phyloP scores from a whole-genome alignment of 352 stramenopile species.

The Phytophthora constricta region DNA sequence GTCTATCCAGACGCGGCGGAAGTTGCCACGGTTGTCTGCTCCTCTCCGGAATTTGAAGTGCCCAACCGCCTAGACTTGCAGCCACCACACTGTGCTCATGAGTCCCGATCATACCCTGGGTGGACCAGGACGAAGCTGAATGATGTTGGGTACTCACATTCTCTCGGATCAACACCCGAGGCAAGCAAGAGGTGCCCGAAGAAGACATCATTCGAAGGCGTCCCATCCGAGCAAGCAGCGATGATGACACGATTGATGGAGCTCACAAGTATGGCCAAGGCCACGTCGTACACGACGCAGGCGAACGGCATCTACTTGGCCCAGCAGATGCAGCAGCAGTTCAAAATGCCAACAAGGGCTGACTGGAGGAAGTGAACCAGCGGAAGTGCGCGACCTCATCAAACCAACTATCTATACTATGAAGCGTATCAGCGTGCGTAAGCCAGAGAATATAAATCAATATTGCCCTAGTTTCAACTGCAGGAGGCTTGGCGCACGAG shows the following conservation, averaged over 20 bases:
- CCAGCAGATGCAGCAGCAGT: slow-evolving; percentile 34
- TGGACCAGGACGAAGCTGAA: slow-evolving; percentile 9
- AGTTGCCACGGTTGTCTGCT: slow-evolving; percentile 15
- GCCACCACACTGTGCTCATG: not conserved
- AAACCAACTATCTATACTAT: too few relatives aligned
- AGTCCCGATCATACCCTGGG: slow-evolving; percentile 24
- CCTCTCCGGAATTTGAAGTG: slow-evolving; percentile 30
- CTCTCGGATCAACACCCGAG: slow-evolving; percentile 16
- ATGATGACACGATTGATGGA: slow-evolving; percentile 36
- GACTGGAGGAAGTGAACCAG: slow-evolving; percentile 28
- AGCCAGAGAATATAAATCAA: too few relatives aligned
- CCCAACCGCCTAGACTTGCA: slow-evolving; percentile 12
- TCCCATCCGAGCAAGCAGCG: slow-evolving; percentile 8
- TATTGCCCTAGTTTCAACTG: too few relatives aligned
- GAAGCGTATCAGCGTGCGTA: too few relatives aligned
- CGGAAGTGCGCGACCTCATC: not conserved
- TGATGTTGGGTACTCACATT: slow-evolving; percentile 17
- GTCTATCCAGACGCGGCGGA: slow-evolving; percentile 16
- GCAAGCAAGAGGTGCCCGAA: slow-evolving; percentile 10
- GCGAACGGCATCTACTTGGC: slow-evolving; percentile 41
- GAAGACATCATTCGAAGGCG: slow-evolving; percentile 15
- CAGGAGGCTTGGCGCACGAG: too few relatives aligned
- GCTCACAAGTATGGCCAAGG: slow-evolving; percentile 38
- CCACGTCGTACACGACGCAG: slow-evolving; percentile 38
- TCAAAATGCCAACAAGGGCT: slow-evolving; percentile 14